Conservation (phyloP, 2,329 filamentous ascomycete species). For the Ustilaginoidea virens region DNA sequence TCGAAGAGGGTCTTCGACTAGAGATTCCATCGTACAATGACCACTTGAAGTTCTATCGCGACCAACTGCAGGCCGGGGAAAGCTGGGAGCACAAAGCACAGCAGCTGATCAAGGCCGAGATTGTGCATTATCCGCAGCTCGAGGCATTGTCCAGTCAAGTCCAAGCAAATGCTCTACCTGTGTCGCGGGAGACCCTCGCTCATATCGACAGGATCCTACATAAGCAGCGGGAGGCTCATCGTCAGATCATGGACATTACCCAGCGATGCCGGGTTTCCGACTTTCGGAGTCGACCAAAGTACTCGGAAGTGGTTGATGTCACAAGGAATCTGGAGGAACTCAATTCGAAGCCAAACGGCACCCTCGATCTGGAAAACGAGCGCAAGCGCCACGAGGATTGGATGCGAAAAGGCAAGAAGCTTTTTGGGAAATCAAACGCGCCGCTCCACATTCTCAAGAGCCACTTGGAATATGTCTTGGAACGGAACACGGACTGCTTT, state of each 20-base stretch:
- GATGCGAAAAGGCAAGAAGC: constrained; percentile 96
- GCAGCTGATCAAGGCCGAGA: constrained; percentile 82
- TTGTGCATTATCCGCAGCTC: constrained; percentile 85
- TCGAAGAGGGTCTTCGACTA: constrained; percentile 61
- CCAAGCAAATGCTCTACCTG: constrained; percentile 51
- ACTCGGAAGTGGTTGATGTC: constrained; percentile 78
- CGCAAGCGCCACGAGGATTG: constrained; percentile 94
- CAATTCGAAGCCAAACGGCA: constrained; percentile 83
- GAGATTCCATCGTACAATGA: constrained; percentile 70
- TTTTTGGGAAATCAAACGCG: constrained; percentile 96
- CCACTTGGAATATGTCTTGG: constrained; percentile 85
- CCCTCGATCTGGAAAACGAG: constrained; percentile 84
- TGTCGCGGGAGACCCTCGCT: constrained; percentile 64
- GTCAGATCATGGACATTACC: constrained; percentile 69
- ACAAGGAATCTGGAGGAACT: constrained; percentile 77
- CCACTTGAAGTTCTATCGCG: constrained; percentile 58
- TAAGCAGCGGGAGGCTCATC: constrained; percentile 89
- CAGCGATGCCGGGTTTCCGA: constrained; percentile 63
- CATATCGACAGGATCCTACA: constrained; percentile 83
- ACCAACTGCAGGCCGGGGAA: constrained; percentile 62
- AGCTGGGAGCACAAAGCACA: constrained; percentile 88
- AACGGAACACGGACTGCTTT: constrained; percentile 83
- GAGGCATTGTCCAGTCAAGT: constrained; percentile 84
- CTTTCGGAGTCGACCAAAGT: constrained; percentile 67
- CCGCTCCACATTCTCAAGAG: constrained; percentile 89